These are phyloP conservation scores for Caryocar brasiliense DNA, from an alignment of 441 rosid genomes.

Conservation along the genomic window DNA sequence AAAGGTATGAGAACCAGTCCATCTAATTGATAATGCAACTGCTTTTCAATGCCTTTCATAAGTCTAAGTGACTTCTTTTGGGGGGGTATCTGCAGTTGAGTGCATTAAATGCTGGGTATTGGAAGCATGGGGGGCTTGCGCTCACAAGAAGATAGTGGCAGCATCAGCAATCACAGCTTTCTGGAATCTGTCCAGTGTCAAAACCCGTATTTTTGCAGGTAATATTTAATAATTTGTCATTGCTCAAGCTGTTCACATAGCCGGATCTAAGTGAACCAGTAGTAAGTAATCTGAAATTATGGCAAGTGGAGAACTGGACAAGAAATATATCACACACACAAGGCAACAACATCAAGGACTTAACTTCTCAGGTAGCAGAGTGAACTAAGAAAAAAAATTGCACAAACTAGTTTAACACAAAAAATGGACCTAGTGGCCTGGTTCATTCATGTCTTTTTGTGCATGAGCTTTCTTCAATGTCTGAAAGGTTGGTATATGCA, in stretches of 20 bases:
- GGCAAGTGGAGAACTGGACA: too few species aligned
- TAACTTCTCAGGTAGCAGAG: background rate
- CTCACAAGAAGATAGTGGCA: conserved; percentile 76
- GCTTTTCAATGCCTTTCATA: too few species aligned
- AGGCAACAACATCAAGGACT: too few species aligned
- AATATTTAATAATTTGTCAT: background rate
- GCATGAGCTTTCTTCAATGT: too few species aligned
- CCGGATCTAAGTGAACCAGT: too few species aligned
- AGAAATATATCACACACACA: too few species aligned
- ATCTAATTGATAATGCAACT: background rate
- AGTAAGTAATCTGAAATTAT: too few species aligned
- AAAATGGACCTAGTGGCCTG: too few species aligned
- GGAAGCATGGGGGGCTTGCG: conserved; percentile 68
- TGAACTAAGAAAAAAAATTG: too few species aligned
- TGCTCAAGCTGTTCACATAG: background rate
- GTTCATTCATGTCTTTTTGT: too few species aligned
- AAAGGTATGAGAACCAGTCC: conserved; percentile 32
- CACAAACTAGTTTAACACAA: too few species aligned
- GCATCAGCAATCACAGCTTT: conserved; percentile 72
- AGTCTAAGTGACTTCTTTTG: background rate
- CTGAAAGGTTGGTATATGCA: too few species aligned
- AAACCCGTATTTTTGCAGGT: conserved; percentile 74
- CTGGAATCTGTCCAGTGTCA: conserved; percentile 72
- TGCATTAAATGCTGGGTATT: conserved; percentile 27
- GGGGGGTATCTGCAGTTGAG: conserved; percentile 36